Evolutionary conservation across 1,284 basidiomycete genomes (phyloP).

Genomic region (Sanghuangporus weigelae): DNA sequence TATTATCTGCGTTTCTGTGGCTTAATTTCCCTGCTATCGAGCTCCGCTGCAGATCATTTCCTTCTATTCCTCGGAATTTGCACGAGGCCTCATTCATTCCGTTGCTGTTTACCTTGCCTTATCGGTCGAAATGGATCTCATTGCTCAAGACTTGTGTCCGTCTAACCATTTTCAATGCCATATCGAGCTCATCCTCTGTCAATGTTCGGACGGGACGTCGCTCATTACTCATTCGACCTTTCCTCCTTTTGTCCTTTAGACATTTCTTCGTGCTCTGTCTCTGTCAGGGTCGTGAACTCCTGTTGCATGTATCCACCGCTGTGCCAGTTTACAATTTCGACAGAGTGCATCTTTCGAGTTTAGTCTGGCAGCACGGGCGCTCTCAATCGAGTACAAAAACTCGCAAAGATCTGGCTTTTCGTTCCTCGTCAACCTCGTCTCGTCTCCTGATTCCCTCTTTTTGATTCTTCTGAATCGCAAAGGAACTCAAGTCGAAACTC

Average conservation of each 20-base stretch:
- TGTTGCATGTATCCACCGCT: not conserved
- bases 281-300: not conserved
- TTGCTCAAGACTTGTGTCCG: not conserved
- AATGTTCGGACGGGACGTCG: not conserved
- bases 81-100: not conserved
- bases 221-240: not conserved
- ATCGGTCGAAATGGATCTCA: not conserved
- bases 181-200: not conserved
- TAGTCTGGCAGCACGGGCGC: not conserved
- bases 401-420: not conserved
- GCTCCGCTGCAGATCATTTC: not conserved
- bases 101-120: not conserved
- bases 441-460: not conserved
- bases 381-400: not conserved
- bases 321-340: not conserved
- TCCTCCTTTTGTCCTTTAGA: not conserved
- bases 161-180: not conserved
- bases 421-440: conserved; percentile 10
- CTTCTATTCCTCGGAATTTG: not conserved
- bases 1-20: not conserved
- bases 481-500: not conserved
- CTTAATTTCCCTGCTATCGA: not conserved
- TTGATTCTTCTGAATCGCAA: conserved; percentile 20
- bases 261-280: not conserved
- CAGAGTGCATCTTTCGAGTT: not conserved